Base-by-base conservation (phyloP, 495 filamentous ascomycete species). In the Daldinia concentrica region DNA sequence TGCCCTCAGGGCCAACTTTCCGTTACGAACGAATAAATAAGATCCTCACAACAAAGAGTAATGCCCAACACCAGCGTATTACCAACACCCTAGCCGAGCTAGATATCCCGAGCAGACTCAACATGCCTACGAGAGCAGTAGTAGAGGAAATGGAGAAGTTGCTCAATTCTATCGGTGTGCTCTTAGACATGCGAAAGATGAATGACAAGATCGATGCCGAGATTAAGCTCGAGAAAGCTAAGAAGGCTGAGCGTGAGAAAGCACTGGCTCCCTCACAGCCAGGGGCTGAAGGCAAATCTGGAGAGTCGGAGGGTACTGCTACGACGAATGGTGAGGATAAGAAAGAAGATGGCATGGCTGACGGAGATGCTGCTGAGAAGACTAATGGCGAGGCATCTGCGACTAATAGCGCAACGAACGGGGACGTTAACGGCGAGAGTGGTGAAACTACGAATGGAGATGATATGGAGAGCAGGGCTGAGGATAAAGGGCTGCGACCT, bases 141-240 rank as follows among this genome's bases (percentile, higher is more conserved):
- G 90, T 90, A 48, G 89, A 89, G 72, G 89, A 89, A 70, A 97
- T 94, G 76, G 95, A 98, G 80, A 82, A 85, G 60, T 84, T 99
- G 37, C 89, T 97, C 65, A 82, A 81, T 26, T 87, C 88, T 15
- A 93, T 99, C 50, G 87, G 90, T 34, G 77, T 86, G 12, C 79
- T 99, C 17, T 84, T 99, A 1, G 95, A 99, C 69, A 83, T 91
- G 11, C 83, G 93, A 62, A 98, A 97, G 81, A 79, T 93, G 9
- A 82, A 86, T 5, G 95, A 99, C 78, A 97, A 96, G 79, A 80
- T 97, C 0, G 92, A 94, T 58, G 88, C 87, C 12, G 95, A 99
- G 81, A 88, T 96, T 59, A 88, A 87, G 63, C 82, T 96, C 2
- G 82, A 92, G 52, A 87, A 89, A 76, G 88, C 88, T 29, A 88